A percentile compares a stretch with the other conserved stretches of the same genome.
Conservation (phyloP, 1,139 yeast genomes). For the Yamadazyma kanchanaburiensis region DNA sequence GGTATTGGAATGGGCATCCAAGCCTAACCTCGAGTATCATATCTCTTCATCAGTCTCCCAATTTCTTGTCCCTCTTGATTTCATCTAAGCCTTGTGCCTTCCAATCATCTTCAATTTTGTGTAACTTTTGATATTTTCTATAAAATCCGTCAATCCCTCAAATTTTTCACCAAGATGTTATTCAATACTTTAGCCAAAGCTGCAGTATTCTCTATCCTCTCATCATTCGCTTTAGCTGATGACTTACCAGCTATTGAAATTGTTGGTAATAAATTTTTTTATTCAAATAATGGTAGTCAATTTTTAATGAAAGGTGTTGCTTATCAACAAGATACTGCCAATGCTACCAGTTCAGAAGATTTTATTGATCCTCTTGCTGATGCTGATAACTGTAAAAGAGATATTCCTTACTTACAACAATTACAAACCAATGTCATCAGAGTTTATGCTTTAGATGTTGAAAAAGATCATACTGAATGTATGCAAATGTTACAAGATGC, state of each 20-base stretch:
- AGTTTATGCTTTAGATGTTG: constrained; percentile 71
- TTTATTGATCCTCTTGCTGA: constrained; percentile 78
- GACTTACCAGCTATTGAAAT: constrained; percentile 48
- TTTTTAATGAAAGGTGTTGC: constrained; percentile 80
- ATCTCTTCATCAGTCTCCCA: no score
- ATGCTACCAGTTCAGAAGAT: constrained; percentile 35
- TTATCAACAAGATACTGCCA: constrained; percentile 67
- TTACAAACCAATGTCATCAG: constrained; percentile 74
- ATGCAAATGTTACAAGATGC: constrained; percentile 84
- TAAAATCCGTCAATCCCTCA: no score
- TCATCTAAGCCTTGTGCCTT: no score
- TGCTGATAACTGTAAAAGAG: constrained; percentile 69
- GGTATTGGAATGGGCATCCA: no score
- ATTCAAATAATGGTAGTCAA: constrained; percentile 73
- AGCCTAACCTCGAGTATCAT: no score
- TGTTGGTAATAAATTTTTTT: constrained; percentile 75
- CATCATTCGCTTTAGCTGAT: constrained; percentile 9
- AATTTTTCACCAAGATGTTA: constrained; percentile 8
- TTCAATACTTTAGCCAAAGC: constrained; percentile 9
- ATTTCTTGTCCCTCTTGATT: no score
- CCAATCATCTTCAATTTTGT: no score
- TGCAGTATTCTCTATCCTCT: constrained; percentile 6
- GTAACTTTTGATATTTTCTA: no score
- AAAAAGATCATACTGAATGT: constrained; percentile 78
- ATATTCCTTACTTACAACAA: constrained; percentile 71